Conservation (phyloP, 2,329 filamentous ascomycete species). For the Colletotrichum cereale region DNA sequence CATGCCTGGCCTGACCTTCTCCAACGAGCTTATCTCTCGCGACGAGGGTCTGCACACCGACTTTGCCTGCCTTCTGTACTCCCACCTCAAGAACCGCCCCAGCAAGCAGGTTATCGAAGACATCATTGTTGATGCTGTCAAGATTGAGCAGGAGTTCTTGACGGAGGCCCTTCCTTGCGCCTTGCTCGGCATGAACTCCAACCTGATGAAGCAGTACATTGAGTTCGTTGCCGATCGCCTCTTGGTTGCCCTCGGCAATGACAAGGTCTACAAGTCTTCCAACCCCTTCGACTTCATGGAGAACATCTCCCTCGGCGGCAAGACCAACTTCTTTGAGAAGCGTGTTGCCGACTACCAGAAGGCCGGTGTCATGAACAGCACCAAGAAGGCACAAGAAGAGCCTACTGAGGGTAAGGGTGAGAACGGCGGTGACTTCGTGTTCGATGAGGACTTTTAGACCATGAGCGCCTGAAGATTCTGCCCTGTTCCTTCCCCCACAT, state of each 20-base stretch:
- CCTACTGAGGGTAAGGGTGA: constrained; percentile 64
- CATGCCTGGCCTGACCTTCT: constrained; percentile 98
- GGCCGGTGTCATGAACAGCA: constrained; percentile 96
- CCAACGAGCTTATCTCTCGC: constrained; percentile 99
- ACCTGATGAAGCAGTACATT: constrained; percentile 99
- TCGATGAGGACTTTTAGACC: constrained; percentile 95
- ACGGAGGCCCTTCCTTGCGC: constrained; percentile 93
- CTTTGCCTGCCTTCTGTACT: constrained; percentile 97
- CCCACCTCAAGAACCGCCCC: constrained; percentile 94
- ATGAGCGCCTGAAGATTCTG: constrained; percentile 35
- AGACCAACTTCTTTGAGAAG: constrained; percentile 99
- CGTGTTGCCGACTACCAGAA: constrained; percentile 99
- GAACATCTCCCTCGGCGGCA: constrained; percentile 98
- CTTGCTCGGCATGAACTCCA: constrained; percentile 97
- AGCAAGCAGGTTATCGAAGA: constrained; percentile 83
- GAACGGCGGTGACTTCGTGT: constrained; percentile 85
- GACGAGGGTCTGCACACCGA: constrained; percentile 99
- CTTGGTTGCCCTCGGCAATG: constrained; percentile 90
- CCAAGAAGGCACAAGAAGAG: constrained; percentile 75
- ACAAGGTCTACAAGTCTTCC: constrained; percentile 90
- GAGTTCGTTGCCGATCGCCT: constrained; percentile 99
- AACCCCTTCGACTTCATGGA: constrained; percentile 99
- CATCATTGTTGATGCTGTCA: constrained; percentile 94
- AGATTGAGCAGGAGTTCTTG: constrained; percentile 97
- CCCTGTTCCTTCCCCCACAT: constrained; percentile 41